phyloP scores from a whole-genome alignment of 306 rosid species.

The Purshia tridentata region DNA sequence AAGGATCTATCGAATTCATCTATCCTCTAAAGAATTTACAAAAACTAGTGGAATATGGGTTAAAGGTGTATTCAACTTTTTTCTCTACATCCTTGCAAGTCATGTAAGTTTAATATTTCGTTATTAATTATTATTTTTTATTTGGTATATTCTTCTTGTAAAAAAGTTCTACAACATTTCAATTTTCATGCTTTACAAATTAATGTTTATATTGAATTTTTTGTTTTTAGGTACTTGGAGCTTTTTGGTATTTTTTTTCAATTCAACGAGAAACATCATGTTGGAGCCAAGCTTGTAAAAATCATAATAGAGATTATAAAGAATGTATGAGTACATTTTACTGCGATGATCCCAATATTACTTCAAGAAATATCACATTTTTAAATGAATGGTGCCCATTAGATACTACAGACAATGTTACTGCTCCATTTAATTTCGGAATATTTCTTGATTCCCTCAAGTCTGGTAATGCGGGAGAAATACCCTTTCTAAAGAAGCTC shows the following conservation, averaged over 20 bases:
- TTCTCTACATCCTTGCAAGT: constrained; percentile 32
- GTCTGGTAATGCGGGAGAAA: not conserved
- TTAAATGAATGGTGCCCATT: not conserved
- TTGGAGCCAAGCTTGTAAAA: constrained; percentile 8
- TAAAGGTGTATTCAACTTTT: constrained; percentile 24
- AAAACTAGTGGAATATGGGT: constrained; percentile 23
- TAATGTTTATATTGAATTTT: too few species aligned
- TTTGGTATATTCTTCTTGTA: too few species aligned
- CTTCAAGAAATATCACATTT: not conserved
- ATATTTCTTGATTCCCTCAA: constrained; percentile 1
- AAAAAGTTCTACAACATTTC: too few species aligned
- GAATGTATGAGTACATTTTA: not conserved
- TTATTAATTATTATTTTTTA: not conserved
- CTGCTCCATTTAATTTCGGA: constrained; percentile 10
- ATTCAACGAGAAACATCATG: constrained; percentile 22
- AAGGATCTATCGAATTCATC: constrained; percentile 21
- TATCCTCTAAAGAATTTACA: constrained; percentile 22
- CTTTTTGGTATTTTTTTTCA: constrained; percentile 31
- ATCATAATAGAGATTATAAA: not conserved
- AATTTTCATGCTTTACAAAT: too few species aligned
- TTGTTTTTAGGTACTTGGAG: constrained; percentile 18
- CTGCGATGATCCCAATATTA: too few species aligned
- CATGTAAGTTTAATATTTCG: constrained; percentile 23
- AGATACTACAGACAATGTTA: not conserved
- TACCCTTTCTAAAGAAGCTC: constrained; percentile 20